Conservation (phyloP, 2,329 filamentous ascomycete species). For the Dactylellina leptospora region DNA sequence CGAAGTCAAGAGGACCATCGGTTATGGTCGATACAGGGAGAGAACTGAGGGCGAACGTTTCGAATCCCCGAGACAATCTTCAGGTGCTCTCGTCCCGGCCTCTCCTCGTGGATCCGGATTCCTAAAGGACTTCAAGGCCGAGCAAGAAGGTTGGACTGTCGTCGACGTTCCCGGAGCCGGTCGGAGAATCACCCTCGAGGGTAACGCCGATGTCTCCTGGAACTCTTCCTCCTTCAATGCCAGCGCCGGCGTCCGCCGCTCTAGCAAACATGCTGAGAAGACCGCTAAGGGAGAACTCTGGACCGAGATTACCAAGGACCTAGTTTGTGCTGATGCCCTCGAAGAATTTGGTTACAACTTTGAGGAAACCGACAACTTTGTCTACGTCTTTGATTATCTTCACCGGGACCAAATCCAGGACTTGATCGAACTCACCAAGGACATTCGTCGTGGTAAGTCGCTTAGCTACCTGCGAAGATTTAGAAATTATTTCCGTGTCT, state of each 20-base stretch:
- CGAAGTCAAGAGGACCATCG: slow-evolving; percentile 50
- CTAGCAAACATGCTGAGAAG: slow-evolving; percentile 36
- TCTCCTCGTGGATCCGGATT: slow-evolving; percentile 49
- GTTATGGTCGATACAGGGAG: slow-evolving; percentile 50
- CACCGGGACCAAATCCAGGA: slow-evolving; percentile 83
- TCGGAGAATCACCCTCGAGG: slow-evolving; percentile 46
- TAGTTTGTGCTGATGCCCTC: slow-evolving; percentile 86
- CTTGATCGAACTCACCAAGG: slow-evolving; percentile 81
- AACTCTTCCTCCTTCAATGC: slow-evolving; percentile 34
- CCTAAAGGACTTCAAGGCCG: slow-evolving; percentile 48
- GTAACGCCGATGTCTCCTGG: slow-evolving; percentile 33
- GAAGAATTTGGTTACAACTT: slow-evolving; percentile 84
- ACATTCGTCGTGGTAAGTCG: slow-evolving; percentile 71
- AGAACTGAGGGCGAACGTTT: slow-evolving; percentile 31
- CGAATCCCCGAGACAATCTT: slow-evolving; percentile 32
- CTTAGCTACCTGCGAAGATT: slow-evolving; percentile 28
- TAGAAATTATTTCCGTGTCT: slow-evolving; percentile 25
- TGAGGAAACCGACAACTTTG: slow-evolving; percentile 88
- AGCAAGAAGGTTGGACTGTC: slow-evolving; percentile 52
- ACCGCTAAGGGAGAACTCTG: slow-evolving; percentile 70
- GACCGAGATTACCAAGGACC: slow-evolving; percentile 96
- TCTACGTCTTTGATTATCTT: slow-evolving; percentile 91
- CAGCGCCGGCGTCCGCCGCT: slow-evolving; percentile 39
- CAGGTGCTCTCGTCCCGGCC: slow-evolving; percentile 38
- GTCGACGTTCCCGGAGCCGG: slow-evolving; percentile 45